Evolutionary conservation across 129 eudicot genomes (phyloP), one percentile per base, ranked within the genome.

Genomic region (Chrysanthemum seticuspe): DNA sequence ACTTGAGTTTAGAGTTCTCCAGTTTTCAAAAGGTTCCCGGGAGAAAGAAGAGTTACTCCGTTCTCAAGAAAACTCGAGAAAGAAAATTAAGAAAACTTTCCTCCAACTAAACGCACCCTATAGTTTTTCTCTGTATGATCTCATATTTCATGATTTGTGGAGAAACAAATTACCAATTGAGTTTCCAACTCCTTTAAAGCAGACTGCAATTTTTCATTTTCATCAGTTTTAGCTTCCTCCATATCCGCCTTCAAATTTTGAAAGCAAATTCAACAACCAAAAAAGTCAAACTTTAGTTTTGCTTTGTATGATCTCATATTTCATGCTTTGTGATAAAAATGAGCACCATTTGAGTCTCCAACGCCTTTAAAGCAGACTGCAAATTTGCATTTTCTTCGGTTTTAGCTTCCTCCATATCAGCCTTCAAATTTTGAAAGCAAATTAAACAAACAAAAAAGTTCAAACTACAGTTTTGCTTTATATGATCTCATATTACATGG

Each of bases 211-310:
- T 66, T 66, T 74, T 85, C 74, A 45, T 31, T 88, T 70, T 91
- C 97, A 45, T 76, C 83, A 65, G 65, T 79, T 80, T 83, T 84
- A 27, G 90, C 84, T 81, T 88, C 92, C 79, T 90, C 92, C 56
- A 76, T 51, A 34, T 90, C 91, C 61, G 74, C 83, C 10, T 55
- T 8, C 3, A 55, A 54, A 27, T 25, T 25, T 62, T 5, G 56
- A 74, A 75, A 65, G 55, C 10, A 40, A 34, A 55, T 4, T 14
- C 2, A 0, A 12, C 25, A n/a, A n/a, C 44, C 18, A 19, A 10
- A 40, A 34, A 61, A 45, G 50, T 40, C 19, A 66, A 76, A 29
- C 49, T 54, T 10, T 57, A 25, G 50, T 45, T 64, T 55, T 49
- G 15, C 34, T 61, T 23, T 95, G 40, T 34, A 34, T 91, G 71